Base-by-base conservation (phyloP, 1,284 basidiomycete species). In the Moesziomyces globuligerus region DNA sequence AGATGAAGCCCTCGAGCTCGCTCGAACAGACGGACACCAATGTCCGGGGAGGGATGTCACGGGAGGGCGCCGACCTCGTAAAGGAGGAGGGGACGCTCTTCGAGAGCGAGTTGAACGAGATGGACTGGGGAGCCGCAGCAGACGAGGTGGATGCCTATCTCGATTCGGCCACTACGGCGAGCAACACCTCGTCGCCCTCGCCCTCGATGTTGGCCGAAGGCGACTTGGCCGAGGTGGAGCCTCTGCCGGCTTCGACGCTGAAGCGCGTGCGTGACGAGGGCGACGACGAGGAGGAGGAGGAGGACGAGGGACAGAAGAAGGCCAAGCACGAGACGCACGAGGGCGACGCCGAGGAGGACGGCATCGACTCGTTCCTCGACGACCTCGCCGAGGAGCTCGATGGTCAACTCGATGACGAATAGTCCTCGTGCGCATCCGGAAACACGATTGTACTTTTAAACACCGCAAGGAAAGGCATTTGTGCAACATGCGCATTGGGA, bases 71-170 rank as follows among this genome's bases (percentile, higher is more conserved):
- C n/a, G n/a, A n/a, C n/a, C n/a, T n/a, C n/a, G n/a, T 42, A 18
- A 44, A 44, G 20, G 64, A 23, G 3, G 48, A 61, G 21, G 64
- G 28, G 20, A 26, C 51, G n/a, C 26, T 59, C 18, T 70, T 70
- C 23, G 68, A 65, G 26, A 54, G 20, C 36, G 76, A 67, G 34
- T 48, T 79, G 6, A 67, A 64, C 24, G 66, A 69, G 11, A 76
- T 81, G 71, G 76, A 81, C 46, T 93, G 91, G 91, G 87, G 88
- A 57, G 89, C 89, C 69, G 89, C 91, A 59, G 90, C 91, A 70
- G 87, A 90, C 66, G 92, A 93, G 81, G 90, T 93, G n/a, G 90
- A 93, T 57, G 91, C 89, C 37, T 90, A 90, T 34, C 62, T 81
- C 65, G 90, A 90, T 41, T 78, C 72, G 4, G 80, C 56, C n/a